Evolutionary conservation across 306 rosid genomes (phyloP), one percentile per base, ranked within the genome.

Genomic region (Cucumis hystrix): DNA sequence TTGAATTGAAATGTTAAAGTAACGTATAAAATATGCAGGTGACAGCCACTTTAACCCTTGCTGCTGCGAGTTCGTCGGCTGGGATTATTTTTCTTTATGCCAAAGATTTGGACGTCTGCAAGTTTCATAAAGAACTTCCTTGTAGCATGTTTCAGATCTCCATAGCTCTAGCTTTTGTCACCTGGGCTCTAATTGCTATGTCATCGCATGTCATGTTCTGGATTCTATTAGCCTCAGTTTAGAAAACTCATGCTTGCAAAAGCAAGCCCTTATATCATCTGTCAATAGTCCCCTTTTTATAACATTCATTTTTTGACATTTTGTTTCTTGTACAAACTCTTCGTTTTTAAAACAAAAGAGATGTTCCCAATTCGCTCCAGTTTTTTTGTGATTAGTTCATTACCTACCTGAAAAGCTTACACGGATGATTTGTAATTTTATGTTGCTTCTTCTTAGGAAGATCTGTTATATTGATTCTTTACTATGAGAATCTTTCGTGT

Each of bases 191-290:
- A 75, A 83, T 85, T 21, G 93, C 96, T 52, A 57, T 90, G 79
- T 95, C 99, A 47, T 92, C 93, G 0, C 93, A 92, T 82, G 97
- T 95, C 74, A 95, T 90, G 97, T 87, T 92, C 80, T 90, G 99
- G 98, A 90, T 95, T 82, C 83, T 85, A 33, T 68, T 88, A 80
- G 89, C 90, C 60, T 88, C 92, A 2, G 89, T 83, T 80, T 95
- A 92, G 89, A 83, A 25, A 77, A 66, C 77, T 49, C 43, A 16
- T 74, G 82, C 45, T 77, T 61, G 73, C 72, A 65, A 69, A 79
- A 65, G 55, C 65, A 67, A 62, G 69, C 74, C 45, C 68, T 65
- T 56, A 77, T 68, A 75, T 60, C 71, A 61, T 55, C 63, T 83
- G 86, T 85, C 83, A 87, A 87, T 86, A 85, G 60, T 35, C 73